A percentile compares a stretch with the other conserved stretches of the same genome.
Conservation (phyloP, 345 rosid genomes). For the Camelina sativa region DNA sequence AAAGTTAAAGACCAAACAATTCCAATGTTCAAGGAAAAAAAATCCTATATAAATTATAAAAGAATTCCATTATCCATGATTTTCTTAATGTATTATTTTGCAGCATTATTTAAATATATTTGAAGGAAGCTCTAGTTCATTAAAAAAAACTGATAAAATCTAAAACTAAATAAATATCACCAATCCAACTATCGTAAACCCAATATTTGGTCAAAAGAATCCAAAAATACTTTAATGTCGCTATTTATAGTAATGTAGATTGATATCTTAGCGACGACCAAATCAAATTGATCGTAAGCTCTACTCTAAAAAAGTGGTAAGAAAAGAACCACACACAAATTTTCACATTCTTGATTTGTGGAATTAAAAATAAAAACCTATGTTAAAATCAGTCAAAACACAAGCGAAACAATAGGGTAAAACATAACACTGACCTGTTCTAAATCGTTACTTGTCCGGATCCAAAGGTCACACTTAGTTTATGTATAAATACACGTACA, state of each 20-base stretch:
- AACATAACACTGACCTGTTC: background rate
- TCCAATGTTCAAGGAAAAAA: background rate
- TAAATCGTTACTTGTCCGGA: background rate
- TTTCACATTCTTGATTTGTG: background rate
- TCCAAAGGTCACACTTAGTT: background rate
- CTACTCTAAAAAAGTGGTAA: background rate
- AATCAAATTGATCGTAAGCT: background rate
- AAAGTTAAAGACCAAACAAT: too few relatives aligned
- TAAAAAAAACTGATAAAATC: background rate
- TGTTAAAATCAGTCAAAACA: background rate
- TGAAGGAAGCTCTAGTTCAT: background rate
- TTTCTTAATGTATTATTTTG: too few relatives aligned
- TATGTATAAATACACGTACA: constrained; percentile 28
- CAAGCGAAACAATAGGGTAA: background rate
- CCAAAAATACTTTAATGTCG: background rate
- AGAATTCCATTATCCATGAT: background rate
- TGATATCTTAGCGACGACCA: background rate
- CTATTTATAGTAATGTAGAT: background rate
- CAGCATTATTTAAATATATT: background rate
- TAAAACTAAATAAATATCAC: background rate
- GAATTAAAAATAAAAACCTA: background rate
- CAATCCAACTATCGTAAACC: background rate
- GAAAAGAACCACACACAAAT: background rate
- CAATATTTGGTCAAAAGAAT: background rate
- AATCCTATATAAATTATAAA: background rate